These are phyloP conservation scores for Gossypium gossypioides DNA, from an alignment of 441 rosid species.

Conservation along the genomic window DNA sequence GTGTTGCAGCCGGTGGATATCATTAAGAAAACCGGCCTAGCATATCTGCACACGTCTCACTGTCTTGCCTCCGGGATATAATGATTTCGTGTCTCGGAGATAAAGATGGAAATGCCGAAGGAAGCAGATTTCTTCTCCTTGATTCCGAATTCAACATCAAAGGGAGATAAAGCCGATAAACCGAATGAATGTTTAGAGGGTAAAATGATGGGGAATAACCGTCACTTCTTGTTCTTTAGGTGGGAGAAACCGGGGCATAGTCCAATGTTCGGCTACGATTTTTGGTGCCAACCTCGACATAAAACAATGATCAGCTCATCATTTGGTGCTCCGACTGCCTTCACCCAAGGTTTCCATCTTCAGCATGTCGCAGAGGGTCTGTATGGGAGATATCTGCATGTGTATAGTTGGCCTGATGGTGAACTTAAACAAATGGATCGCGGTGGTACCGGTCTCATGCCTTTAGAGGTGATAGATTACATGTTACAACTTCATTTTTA, in stretches of 20 bases:
- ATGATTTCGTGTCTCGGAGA: slow-evolving; percentile 81
- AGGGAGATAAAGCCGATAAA: slow-evolving; percentile 39
- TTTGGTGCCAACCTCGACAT: slow-evolving; percentile 87
- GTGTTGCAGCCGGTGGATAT: slow-evolving; percentile 57
- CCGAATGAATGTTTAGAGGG: background rate
- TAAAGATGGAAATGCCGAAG: slow-evolving; percentile 70
- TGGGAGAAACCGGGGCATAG: slow-evolving; percentile 85
- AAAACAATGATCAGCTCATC: slow-evolving; percentile 84
- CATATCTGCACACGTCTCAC: slow-evolving; percentile 80
- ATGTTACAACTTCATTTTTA: background rate
- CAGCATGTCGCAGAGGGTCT: slow-evolving; percentile 74
- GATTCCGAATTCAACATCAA: slow-evolving; percentile 74
- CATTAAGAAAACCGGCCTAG: slow-evolving; percentile 61
- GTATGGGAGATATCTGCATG: slow-evolving; percentile 63
- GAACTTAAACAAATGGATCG: slow-evolving; percentile 82
- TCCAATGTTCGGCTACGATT: slow-evolving; percentile 74
- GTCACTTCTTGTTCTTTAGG: slow-evolving; percentile 24
- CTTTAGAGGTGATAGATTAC: slow-evolving; percentile 48
- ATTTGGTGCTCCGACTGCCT: slow-evolving; percentile 89
- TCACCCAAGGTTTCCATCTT: slow-evolving; percentile 59
- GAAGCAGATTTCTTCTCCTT: slow-evolving; percentile 81
- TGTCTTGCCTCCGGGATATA: slow-evolving; percentile 81
- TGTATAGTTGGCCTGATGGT: slow-evolving; percentile 81
- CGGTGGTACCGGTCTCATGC: slow-evolving; percentile 61
- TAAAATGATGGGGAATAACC: background rate